These are phyloP conservation scores for Blastobotrys mokoenaii DNA, from an alignment of 805 yeast genomes.

Conservation along the genomic window DNA sequence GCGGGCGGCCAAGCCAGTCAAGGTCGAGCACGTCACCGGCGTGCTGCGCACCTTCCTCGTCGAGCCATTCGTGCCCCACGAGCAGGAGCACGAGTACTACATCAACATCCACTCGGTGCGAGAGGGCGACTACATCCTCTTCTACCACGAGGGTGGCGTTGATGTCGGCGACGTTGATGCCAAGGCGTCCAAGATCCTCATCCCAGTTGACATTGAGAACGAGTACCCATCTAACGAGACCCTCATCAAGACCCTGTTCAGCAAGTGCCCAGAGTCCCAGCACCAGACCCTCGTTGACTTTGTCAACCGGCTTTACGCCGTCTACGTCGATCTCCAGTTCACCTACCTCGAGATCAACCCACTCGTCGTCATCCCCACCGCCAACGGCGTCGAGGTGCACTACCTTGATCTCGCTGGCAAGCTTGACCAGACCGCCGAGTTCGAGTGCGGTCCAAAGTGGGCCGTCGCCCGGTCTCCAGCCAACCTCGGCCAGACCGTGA, in stretches of 20 bases:
- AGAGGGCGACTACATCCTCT: conserved; percentile 40
- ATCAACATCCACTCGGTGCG: conserved; percentile 41
- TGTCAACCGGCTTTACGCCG: conserved; percentile 39
- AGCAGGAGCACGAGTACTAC: conserved; percentile 38
- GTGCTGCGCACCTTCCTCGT: conserved; percentile 34
- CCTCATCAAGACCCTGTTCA: conserved; percentile 28
- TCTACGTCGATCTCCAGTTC: conserved; percentile 39
- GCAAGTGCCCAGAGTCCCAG: conserved; percentile 34
- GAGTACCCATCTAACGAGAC: conserved; percentile 34
- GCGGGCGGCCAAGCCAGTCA: conserved; percentile 34
- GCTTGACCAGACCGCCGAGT: conserved; percentile 41
- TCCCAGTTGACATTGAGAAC: conserved; percentile 35
- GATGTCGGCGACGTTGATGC: conserved; percentile 42
- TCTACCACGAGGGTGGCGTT: conserved; percentile 42
- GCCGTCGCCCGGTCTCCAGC: conserved; percentile 38
- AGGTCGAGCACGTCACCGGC: conserved; percentile 35
- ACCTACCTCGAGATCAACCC: conserved; percentile 41
- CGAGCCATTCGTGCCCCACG: conserved; percentile 42
- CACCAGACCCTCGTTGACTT: conserved; percentile 35
- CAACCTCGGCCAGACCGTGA: conserved; percentile 29
- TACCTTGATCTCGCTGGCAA: conserved; percentile 41
- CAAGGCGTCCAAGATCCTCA: conserved; percentile 35
- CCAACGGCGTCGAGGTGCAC: conserved; percentile 34
- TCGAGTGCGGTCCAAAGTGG: conserved; percentile 43
- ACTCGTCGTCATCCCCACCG: conserved; percentile 35